Percentiles rank a stretch among this genome's conserved stretches.
Evolutionary conservation across 495 filamentous ascomycete genomes (phyloP).

Genomic region (Penicillium goetzii): DNA sequence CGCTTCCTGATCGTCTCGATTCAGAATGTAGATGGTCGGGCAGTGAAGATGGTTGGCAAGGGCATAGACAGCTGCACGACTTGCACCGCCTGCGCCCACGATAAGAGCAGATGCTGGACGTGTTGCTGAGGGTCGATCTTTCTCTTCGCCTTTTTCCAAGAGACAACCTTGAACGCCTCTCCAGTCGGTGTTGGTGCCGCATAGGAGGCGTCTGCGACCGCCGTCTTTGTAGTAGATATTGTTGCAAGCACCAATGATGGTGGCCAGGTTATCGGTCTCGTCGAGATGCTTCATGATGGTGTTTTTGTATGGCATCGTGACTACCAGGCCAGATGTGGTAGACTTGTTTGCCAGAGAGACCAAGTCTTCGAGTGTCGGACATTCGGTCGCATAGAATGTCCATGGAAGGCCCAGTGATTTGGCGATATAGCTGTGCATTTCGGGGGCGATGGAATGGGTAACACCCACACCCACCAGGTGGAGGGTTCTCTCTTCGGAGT

Average conservation of each 20-base stretch:
- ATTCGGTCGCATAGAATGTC: constrained; percentile 44
- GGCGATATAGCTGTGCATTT: constrained; percentile 49
- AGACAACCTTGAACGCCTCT: constrained; percentile 64
- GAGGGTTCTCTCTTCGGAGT: constrained; percentile 23
- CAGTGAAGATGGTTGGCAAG: constrained; percentile 59
- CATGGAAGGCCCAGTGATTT: constrained; percentile 42
- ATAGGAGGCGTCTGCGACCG: constrained; percentile 43
- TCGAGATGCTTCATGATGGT: constrained; percentile 64
- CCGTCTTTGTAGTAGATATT: constrained; percentile 61
- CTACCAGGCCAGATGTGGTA: constrained; percentile 57
- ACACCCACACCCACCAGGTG: constrained; percentile 49
- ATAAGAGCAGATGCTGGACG: constrained; percentile 48
- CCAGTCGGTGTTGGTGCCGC: constrained; percentile 74
- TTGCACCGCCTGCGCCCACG: constrained; percentile 65
- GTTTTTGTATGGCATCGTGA: constrained; percentile 74
- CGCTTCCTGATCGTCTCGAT: constrained; percentile 62
- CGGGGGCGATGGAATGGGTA: constrained; percentile 47
- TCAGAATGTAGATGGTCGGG: constrained; percentile 64
- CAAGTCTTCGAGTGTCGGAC: constrained; percentile 36
- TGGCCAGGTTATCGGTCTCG: constrained; percentile 59
- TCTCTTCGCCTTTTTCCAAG: constrained; percentile 35
- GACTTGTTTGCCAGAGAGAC: constrained; percentile 37
- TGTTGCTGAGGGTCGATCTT: constrained; percentile 40
- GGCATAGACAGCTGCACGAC: constrained; percentile 65
- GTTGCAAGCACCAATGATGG: constrained; percentile 65